phyloP scores from a whole-genome alignment of 2,329 filamentous ascomycete genomes.

The Fusarium musae region DNA sequence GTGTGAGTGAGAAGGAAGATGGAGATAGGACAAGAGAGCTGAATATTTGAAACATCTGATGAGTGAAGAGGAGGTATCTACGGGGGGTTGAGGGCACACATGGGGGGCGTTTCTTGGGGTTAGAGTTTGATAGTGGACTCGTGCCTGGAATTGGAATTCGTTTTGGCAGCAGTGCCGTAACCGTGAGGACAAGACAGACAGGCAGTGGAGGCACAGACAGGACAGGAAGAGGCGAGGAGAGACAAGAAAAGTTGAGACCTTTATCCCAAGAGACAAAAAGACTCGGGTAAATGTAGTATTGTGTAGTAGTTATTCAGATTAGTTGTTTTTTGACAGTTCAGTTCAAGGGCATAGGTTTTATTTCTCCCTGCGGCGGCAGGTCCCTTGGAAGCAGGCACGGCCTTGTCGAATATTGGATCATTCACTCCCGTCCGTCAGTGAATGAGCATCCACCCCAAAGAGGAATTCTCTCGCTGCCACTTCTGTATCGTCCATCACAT shows the following conservation, averaged over 20 bases:
- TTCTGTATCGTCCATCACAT: slow-evolving; percentile 13
- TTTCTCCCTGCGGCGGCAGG: neutral
- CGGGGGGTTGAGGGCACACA: neutral
- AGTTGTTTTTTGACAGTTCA: neutral
- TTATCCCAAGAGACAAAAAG: neutral
- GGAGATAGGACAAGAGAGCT: neutral
- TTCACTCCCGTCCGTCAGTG: slow-evolving; percentile 10
- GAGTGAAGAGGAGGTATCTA: slow-evolving; percentile 8
- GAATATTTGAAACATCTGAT: slow-evolving; percentile 20
- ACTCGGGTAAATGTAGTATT: neutral
- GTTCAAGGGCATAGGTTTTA: neutral
- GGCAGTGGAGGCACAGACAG: neutral
- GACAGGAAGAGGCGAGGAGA: neutral
- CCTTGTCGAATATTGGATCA: slow-evolving; percentile 16
- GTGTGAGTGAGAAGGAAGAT: neutral
- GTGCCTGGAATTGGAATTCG: slow-evolving; percentile 28
- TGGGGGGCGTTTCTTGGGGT: neutral
- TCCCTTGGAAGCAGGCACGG: slow-evolving; percentile 3
- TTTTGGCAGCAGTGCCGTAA: slow-evolving; percentile 14
- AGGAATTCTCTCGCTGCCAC: neutral
- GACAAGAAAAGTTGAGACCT: neutral
- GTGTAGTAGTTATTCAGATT: neutral
- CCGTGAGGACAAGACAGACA: neutral
- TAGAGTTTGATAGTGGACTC: slow-evolving; percentile 28
- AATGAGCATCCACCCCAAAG: slow-evolving; percentile 9